Base-by-base conservation (phyloP, 1,139 yeast genomes). In the Kluyveromyces marxianus region DNA sequence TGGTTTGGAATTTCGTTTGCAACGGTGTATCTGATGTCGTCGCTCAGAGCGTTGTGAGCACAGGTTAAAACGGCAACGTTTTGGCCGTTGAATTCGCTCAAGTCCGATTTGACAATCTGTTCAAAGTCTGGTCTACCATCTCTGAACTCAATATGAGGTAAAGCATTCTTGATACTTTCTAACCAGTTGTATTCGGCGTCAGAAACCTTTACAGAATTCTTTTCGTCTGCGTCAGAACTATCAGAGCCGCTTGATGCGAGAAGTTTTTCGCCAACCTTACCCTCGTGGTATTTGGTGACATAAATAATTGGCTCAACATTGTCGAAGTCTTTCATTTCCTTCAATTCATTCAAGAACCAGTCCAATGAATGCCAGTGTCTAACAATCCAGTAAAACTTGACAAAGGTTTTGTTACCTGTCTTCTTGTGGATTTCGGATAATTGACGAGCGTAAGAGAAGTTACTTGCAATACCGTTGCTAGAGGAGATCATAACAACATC, bases 381-480 rank as follows among this genome's bases (percentile, higher is more conserved):
- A 37, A 76, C 68, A 32, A 68, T 66, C 82, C 82, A 77, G 60
- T 73, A 69, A 29, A 77, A 59, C 58, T 73, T 74, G 44, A 74
- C 59, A 38, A 56, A 54, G 21, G 47, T 45, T 46, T 43, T 53
- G 49, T 47, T 60, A 46, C 46, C 44, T 24, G 36, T 37, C 27
- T n/a, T 54, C 36, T 40, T 50, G 5, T 21, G 30, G 8, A 24
- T 30, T 35, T 48, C 42, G 3, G 56, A 55, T 21, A 64, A 50
- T 32, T 60, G 59, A 40, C 57, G 39, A 29, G 66, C 67, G 45
- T 68, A 65, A 29, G 63, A 58, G 48, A 57, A 65, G 27, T 66
- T 64, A 46, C 83, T 81, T 10, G 94, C 83, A 52, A 85, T 74
- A 58, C 94, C 95, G 50, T 82, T 80, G 48, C 90, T 89, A 52